Conservation (phyloP, 2,329 filamentous ascomycete species). For the Trichoderma atroviride region DNA sequence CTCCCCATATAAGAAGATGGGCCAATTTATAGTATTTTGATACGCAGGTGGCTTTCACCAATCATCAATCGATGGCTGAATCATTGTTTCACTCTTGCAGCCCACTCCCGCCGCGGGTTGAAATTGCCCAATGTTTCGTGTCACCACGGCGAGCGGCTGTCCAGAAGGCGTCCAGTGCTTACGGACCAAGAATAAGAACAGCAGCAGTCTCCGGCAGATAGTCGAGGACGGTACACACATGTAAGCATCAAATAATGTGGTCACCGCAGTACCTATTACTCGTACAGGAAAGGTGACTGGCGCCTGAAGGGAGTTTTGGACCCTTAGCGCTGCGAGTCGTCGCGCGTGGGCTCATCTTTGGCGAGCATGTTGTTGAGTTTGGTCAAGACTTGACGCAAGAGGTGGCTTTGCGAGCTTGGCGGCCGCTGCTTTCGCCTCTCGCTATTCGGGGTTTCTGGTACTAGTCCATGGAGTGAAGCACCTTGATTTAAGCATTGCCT, state of each 20-base stretch:
- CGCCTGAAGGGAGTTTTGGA: background rate
- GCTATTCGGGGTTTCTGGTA: background rate
- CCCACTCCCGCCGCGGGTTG: background rate
- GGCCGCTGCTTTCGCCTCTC: background rate
- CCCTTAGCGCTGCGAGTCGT: background rate
- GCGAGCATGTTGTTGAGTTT: background rate
- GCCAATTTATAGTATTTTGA: background rate
- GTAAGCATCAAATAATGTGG: background rate
- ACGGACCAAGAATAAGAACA: background rate
- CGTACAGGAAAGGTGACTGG: background rate
- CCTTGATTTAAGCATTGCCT: background rate
- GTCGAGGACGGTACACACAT: background rate
- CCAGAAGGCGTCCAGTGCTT: background rate
- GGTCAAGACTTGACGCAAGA: constrained; percentile 13
- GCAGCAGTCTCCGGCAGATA: background rate
- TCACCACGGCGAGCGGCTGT: background rate
- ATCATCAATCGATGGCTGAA: background rate
- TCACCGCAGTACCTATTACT: background rate
- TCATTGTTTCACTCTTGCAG: background rate
- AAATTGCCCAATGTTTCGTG: background rate
- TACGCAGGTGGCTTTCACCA: background rate
- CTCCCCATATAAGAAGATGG: background rate
- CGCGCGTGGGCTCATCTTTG: constrained; percentile 1
- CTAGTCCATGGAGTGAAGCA: background rate
- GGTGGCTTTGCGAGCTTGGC: constrained; percentile 21